Percentiles rank a stretch among this genome's conserved stretches.
These are phyloP conservation scores for Lyophyllum decastes DNA, from an alignment of 768 basidiomycete genomes.

Conservation along the genomic window DNA sequence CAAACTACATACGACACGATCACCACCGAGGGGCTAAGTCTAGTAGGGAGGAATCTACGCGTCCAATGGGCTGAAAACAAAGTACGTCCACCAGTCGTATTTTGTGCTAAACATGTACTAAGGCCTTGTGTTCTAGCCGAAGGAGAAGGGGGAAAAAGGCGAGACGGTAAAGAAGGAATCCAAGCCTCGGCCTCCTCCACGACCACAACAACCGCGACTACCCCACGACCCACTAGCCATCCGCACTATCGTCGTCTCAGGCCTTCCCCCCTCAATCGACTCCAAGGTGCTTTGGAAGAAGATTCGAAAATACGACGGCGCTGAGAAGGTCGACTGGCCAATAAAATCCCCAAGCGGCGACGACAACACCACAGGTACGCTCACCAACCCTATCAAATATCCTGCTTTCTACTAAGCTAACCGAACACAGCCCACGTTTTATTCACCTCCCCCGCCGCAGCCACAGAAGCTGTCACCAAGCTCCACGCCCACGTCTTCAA, in stretches of 20 bases:
- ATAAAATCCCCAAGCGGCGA: conserved; percentile 45
- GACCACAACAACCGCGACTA: conserved; percentile 30
- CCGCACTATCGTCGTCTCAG: conserved; percentile 77
- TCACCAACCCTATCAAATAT: background rate
- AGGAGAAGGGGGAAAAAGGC: conserved; percentile 39
- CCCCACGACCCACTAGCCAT: conserved; percentile 79
- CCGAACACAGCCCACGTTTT: conserved; percentile 61
- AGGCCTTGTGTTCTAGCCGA: conserved; percentile 34
- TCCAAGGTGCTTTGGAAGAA: conserved; percentile 83
- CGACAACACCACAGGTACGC: conserved; percentile 52
- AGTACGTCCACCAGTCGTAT: conserved; percentile 38
- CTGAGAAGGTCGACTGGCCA: conserved; percentile 77
- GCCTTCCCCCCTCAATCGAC: conserved; percentile 64
- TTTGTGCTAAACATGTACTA: background rate
- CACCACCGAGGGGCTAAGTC: conserved; percentile 59
- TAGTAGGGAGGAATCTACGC: conserved; percentile 70
- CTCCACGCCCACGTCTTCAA: conserved; percentile 95
- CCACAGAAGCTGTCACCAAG: conserved; percentile 71
- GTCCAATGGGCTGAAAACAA: conserved; percentile 83
- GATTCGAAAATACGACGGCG: conserved; percentile 76
- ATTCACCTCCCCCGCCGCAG: conserved; percentile 67
- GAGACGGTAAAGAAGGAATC: conserved; percentile 36
- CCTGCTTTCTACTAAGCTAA: background rate
- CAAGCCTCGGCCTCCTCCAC: conserved; percentile 38
- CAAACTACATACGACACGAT: conserved; percentile 69